These are phyloP conservation scores for Cyclostephanos tholiformis DNA, from an alignment of 108 stramenopile species.

Conservation along the genomic window DNA sequence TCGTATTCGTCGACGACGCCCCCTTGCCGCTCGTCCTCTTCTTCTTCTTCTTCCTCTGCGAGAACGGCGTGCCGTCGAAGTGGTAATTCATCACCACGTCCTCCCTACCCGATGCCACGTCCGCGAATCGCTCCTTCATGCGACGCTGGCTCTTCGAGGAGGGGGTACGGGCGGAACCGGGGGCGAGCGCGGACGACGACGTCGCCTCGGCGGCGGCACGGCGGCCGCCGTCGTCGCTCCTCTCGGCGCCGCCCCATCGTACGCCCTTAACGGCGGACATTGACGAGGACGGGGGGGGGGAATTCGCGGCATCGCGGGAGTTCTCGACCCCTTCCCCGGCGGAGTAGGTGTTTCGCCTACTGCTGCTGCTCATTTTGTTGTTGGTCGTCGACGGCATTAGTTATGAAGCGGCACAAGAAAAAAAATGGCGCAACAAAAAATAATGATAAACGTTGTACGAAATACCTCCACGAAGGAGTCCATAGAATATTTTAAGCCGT, in stretches of 20 bases:
- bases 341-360: slow-evolving; percentile 6
- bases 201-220: background rate
- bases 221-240: background rate
- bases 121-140: slow-evolving; percentile 5
- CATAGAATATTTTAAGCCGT: too few relatives aligned
- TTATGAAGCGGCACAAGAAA: too few relatives aligned
- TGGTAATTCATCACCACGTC: slow-evolving; percentile 8
- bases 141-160: background rate
- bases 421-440: too few relatives aligned
- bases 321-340: slow-evolving; percentile 9
- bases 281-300: background rate
- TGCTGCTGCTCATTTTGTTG: background rate
- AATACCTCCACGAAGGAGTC: too few relatives aligned
- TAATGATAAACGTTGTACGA: too few relatives aligned
- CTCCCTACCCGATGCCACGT: slow-evolving; percentile 15
- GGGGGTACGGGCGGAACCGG: background rate
- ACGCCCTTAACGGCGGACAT: background rate
- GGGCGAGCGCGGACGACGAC: background rate
- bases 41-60: slow-evolving; percentile 7
- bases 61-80: slow-evolving; percentile 15
- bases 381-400: background rate
- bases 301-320: background rate
- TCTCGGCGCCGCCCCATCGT: background rate
- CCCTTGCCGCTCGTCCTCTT: background rate
- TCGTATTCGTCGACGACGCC: too few relatives aligned